Percentiles rank a stretch among this genome's conserved stretches.
Conservation (phyloP, 2,329 filamentous ascomycete genomes). For the Fusarium sarcochroum region DNA sequence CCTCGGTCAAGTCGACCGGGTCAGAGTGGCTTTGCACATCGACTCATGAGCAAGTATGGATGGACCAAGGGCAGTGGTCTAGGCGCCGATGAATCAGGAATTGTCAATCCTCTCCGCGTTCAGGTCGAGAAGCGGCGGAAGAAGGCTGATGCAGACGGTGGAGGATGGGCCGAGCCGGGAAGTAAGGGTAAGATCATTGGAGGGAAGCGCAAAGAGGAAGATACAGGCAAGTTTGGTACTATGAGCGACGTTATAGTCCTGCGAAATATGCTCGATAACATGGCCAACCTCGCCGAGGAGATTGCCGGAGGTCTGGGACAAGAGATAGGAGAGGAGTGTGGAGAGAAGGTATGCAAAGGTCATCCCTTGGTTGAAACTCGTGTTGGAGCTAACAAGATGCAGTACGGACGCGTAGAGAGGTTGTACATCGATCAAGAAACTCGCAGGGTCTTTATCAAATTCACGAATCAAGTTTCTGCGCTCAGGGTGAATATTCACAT, state of each 20-base stretch:
- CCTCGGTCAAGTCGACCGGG: constrained; percentile 77
- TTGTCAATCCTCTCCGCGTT: constrained; percentile 85
- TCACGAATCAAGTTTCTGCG: constrained; percentile 87
- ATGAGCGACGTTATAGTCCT: constrained; percentile 89
- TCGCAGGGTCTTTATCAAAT: constrained; percentile 89
- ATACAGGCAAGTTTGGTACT: constrained; percentile 70
- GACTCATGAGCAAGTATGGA: constrained; percentile 93
- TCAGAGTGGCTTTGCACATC: constrained; percentile 86
- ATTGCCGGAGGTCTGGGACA: constrained; percentile 83
- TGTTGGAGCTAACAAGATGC: constrained; percentile 29
- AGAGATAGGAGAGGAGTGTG: constrained; percentile 95
- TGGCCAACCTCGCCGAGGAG: constrained; percentile 82
- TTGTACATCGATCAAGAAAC: constrained; percentile 78
- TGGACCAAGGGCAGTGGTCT: constrained; percentile 92
- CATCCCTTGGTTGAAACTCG: neutral
- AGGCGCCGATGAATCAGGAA: constrained; percentile 85
- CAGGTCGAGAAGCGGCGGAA: constrained; percentile 90
- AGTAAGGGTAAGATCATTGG: constrained; percentile 86
- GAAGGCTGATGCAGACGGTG: constrained; percentile 81
- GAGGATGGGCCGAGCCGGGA: constrained; percentile 79
- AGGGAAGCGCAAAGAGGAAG: constrained; percentile 69
- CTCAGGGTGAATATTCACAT: constrained; percentile 74
- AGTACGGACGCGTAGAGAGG: constrained; percentile 88
- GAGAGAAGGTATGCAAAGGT: constrained; percentile 72
- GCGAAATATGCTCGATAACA: constrained; percentile 86